Conservation (phyloP, 2,329 filamentous ascomycete species). For the Exophiala spinifera region DNA sequence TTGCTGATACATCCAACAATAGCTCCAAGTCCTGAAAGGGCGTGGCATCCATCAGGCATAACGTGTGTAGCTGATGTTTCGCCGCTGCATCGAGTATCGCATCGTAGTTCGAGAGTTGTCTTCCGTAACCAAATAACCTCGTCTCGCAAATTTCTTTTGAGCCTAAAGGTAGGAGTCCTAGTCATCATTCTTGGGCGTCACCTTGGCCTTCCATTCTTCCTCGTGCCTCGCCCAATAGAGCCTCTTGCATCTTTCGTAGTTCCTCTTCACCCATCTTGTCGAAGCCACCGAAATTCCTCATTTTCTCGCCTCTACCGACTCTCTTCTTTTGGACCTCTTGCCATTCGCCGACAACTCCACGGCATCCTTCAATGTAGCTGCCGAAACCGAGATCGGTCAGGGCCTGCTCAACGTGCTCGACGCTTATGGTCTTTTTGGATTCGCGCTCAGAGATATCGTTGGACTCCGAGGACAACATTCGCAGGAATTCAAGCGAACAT, state of each 20-base stretch:
- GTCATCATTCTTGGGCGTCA: slow-evolving; percentile 4
- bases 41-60: no score
- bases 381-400: slow-evolving; percentile 88
- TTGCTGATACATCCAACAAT: no score
- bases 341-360: slow-evolving; percentile 83
- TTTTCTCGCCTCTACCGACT: slow-evolving; percentile 66
- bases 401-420: slow-evolving; percentile 94
- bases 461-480: slow-evolving; percentile 94
- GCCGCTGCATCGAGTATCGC: no score
- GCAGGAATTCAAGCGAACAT: slow-evolving; percentile 99
- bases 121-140: no score
- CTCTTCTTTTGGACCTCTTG: slow-evolving; percentile 87
- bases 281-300: slow-evolving; percentile 93
- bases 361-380: slow-evolving; percentile 84
- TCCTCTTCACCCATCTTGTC: slow-evolving; percentile 91
- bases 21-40: no score
- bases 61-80: no score
- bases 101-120: no score
- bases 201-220: slow-evolving; percentile 49
- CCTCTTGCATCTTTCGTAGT: slow-evolving; percentile 81
- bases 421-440: slow-evolving; percentile 98
- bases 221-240: slow-evolving; percentile 80
- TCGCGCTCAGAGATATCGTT: slow-evolving; percentile 99
- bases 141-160: no score
- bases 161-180: neutral